Base-by-base conservation (phyloP, 1,139 yeast species). In the Suhomyces chickasaworum region DNA sequence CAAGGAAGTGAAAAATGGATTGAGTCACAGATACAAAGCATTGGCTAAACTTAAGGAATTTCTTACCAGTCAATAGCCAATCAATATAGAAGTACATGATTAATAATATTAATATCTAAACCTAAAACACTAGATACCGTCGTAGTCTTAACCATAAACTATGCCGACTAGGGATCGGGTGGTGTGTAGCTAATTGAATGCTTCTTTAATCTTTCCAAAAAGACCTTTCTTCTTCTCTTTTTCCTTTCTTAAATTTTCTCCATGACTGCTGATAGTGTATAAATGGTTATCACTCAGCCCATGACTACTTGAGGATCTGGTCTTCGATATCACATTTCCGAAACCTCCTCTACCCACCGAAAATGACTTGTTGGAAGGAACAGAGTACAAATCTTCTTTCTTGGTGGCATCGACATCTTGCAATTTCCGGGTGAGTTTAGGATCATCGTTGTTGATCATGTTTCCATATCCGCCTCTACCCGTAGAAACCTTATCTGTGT, bases 21-120 rank as follows among this genome's bases (percentile, higher is more conserved):
- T 93, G 52, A 86, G 96, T 54, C 99, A 95, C 63, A 78, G 99
- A 60, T 89, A 76, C 59, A 83, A 77, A 64, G 98, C 99, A 0
- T 78, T 93, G 59, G 81, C 75, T 49, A 81, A 87, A 65, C 77
- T 93, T 50, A 81, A 80, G 63, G 80, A 73, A 27, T 88, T 72
- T 57, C 73, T 91, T 50, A 45, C 57, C 29, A 51, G 50, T 36
- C 59, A 58, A 42, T 63, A 54, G 42, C 13, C 13, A 30, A 13
- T 7, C 9, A 18, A 22, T 32, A 9, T 17, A 13, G 18, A 20
- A 9, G 23, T 17, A 20, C 21, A 16, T 17, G 21, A 32, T 10
- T 21, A 35, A 13, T 16, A 15, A 12, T 35, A 35, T 10, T 17
- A 12, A 17, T 20, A 17, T 36, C 39, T 32, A 32, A 18, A 17